phyloP scores from a whole-genome alignment of 2,329 filamentous ascomycete genomes.

The Hypoxylon sp. region DNA sequence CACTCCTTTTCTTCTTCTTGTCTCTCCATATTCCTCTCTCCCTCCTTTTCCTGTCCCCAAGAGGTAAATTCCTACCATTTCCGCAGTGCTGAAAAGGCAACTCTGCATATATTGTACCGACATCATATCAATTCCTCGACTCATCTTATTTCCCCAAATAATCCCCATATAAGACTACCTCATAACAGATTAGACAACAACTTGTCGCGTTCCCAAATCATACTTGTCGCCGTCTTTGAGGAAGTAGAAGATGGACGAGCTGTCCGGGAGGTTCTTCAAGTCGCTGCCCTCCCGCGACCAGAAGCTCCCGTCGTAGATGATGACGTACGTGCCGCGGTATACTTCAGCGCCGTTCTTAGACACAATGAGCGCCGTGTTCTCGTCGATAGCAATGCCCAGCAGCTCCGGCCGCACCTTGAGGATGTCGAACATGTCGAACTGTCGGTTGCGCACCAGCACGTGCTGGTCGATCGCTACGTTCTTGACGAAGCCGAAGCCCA shows the following conservation, averaged over 20 bases:
- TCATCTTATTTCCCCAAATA: no score
- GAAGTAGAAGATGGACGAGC: slow-evolving; percentile 47
- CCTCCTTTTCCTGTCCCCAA: no score
- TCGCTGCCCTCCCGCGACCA: slow-evolving; percentile 50
- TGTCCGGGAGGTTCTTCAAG: slow-evolving; percentile 45
- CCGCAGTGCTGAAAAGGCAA: no score
- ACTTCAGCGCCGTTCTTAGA: slow-evolving; percentile 47
- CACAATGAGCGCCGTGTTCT: slow-evolving; percentile 51
- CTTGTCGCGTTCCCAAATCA: slow-evolving; percentile 46
- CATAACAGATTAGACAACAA: slow-evolving; percentile 44
- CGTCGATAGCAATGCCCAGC: slow-evolving; percentile 49
- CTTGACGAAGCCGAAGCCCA: slow-evolving; percentile 50
- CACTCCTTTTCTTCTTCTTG: no score
- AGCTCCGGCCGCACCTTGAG: slow-evolving; percentile 49
- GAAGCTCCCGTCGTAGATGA: slow-evolving; percentile 50
- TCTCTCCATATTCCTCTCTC: no score
- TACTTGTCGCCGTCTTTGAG: slow-evolving; percentile 48
- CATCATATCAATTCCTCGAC: no score
- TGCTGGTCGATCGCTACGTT: slow-evolving; percentile 51
- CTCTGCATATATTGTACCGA: no score
- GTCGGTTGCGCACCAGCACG: slow-evolving; percentile 49
- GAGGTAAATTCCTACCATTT: no score
- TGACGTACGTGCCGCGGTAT: slow-evolving; percentile 48
- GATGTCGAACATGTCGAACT: slow-evolving; percentile 53
- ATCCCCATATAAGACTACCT: no score